Conservation (phyloP, 208 protist genomes). For the Naegleria lovaniensis region DNA sequence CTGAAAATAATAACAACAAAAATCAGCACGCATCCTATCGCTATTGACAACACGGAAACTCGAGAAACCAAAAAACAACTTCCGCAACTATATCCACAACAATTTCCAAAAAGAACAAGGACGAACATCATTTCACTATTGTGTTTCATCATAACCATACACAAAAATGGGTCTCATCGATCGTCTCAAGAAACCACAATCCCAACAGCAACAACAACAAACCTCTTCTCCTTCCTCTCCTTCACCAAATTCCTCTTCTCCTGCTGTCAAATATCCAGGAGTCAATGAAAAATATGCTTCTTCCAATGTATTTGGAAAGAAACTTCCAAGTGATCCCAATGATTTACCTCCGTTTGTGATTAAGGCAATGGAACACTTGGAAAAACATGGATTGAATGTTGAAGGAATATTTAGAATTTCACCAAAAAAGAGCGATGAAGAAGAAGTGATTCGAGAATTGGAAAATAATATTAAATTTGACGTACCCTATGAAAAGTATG, state of each 20-base stretch:
- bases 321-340: neutral
- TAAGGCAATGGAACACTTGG: neutral
- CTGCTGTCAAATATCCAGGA: neutral
- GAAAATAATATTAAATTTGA: neutral
- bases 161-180: too few species aligned
- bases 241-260: neutral
- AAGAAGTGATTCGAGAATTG: neutral
- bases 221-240: neutral
- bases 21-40: too few species aligned
- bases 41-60: too few species aligned
- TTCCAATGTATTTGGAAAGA: neutral
- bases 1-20: too few species aligned
- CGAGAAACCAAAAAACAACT: too few species aligned
- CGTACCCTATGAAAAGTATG: neutral
- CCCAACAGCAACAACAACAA: neutral
- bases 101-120: too few species aligned
- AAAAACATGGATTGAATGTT: neutral
- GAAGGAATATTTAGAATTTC: neutral
- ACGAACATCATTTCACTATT: too few species aligned
- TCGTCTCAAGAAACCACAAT: neutral
- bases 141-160: too few species aligned
- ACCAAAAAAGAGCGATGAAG: neutral
- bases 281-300: neutral
- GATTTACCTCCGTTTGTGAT: neutral
- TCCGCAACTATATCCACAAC: too few species aligned